Evolutionary conservation across 257 asterid genomes (phyloP), one percentile per base, ranked within the genome.

Genomic region (Solanum appendiculatum): DNA sequence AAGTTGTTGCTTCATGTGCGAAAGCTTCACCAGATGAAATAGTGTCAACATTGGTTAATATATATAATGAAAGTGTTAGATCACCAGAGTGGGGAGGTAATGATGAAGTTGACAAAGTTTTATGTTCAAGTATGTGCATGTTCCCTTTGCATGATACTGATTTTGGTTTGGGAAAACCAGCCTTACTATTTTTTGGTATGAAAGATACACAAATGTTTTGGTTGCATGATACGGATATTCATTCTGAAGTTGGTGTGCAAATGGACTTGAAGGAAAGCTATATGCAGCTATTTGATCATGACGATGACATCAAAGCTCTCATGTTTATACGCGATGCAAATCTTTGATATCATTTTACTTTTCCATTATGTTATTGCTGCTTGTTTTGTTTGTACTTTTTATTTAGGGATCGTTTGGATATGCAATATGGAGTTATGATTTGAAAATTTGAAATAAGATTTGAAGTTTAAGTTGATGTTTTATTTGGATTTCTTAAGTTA

Each of bases 111-210:
- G 72, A 54, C 34, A 23, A 27, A 13, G 33, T 77, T 2, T 2
- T 46, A 1, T 60, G 64, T 20, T 11, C 72, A 34, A 81, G 89
- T 68, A 10, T 69, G 58, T 64, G 88, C 72, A 80, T 39, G 25
- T 87, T 87, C 18, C 86, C 89, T 20, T 0, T 87, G 21, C 84
- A 70, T 4, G 86, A 64, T 27, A 25, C 7, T 34, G 86, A 81
- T 83, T 81, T 81, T 83, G 89, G 87, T 46, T 87, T 81, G 83
- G 89, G 86, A 0, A 87, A 87, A 44, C 84, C 84, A 16, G 18
- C 75, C 6, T 54, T 69, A 1, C 3, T 14, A 4, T 69, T 69
- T 29, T 69, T 69, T 31, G 77, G 77, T 2, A 31, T 31, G n/a
- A 69, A 69, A 7, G 77, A 69, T 31, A 69, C 10, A 18, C 39